phyloP scores from a whole-genome alignment of 2,329 filamentous ascomycete species.

The Colletotrichum agaves region DNA sequence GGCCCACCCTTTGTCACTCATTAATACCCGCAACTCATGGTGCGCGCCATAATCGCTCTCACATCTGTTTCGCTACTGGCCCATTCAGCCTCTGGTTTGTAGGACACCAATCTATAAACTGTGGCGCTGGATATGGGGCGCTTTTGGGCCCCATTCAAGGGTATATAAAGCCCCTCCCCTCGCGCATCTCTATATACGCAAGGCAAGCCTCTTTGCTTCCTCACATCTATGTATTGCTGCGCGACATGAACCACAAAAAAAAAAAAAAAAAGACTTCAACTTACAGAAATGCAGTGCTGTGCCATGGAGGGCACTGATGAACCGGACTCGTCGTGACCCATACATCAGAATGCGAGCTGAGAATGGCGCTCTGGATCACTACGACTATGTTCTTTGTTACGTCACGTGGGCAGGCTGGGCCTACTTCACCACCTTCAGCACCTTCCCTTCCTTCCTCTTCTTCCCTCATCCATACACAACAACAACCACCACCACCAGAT shows the following conservation, averaged over 20 bases:
- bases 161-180: too few relatives aligned
- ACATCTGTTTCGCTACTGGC: conserved; percentile 11
- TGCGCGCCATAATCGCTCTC: conserved; percentile 14
- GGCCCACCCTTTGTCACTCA: conserved; percentile 22
- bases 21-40: conserved; percentile 2
- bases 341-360: not conserved
- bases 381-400: conserved; percentile 70
- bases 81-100: conserved; percentile 16
- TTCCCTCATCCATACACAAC: too few relatives aligned
- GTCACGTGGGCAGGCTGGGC: too few relatives aligned
- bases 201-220: too few relatives aligned
- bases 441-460: too few relatives aligned
- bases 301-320: not conserved
- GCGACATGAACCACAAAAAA: too few relatives aligned
- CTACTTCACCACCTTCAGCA: too few relatives aligned
- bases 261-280: not conserved
- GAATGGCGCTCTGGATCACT: conserved; percentile 41
- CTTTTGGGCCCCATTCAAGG: too few relatives aligned
- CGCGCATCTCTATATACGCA: too few relatives aligned
- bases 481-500: too few relatives aligned
- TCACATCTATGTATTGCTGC: too few relatives aligned
- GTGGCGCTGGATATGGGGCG: too few relatives aligned
- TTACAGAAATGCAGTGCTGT: not conserved
- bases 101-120: not conserved
- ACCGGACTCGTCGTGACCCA: conserved; percentile 7